Evolutionary conservation across 441 rosid genomes (phyloP).

Genomic region (Gossypium trilobum): DNA sequence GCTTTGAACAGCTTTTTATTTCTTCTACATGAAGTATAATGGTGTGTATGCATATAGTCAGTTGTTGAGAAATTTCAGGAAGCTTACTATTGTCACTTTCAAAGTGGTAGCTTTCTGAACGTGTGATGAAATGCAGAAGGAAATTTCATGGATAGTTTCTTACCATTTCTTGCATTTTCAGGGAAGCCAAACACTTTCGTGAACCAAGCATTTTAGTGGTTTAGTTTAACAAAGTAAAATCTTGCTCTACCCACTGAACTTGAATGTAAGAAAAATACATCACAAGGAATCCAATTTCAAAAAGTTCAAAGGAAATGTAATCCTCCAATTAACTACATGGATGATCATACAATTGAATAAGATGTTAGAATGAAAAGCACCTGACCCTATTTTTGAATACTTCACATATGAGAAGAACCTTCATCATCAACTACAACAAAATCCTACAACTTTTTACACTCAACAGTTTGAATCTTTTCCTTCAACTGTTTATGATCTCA

Average conservation of each 20-base stretch:
- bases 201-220: too few species aligned
- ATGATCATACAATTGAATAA: not conserved
- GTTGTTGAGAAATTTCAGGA: not conserved
- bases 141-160: not conserved
- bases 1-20: not conserved
- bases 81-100: not conserved
- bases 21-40: not conserved
- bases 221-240: too few species aligned
- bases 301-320: constrained; percentile 8
- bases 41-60: not conserved
- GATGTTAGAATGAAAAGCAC: not conserved
- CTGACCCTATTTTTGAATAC: not conserved
- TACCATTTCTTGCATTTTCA: too few species aligned
- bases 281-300: not conserved
- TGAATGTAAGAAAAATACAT: not conserved
- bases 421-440: constrained; percentile 20
- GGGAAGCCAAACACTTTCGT: too few species aligned
- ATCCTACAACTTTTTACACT: constrained; percentile 40
- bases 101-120: not conserved
- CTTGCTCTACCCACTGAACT: too few species aligned
- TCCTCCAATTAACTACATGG: not conserved
- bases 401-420: not conserved
- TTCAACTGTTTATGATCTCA: constrained; percentile 10
- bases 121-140: not conserved
- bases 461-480: constrained; percentile 8